These are phyloP conservation scores for Penicillium daleae DNA, from an alignment of 495 filamentous ascomycete species.

Conservation along the genomic window DNA sequence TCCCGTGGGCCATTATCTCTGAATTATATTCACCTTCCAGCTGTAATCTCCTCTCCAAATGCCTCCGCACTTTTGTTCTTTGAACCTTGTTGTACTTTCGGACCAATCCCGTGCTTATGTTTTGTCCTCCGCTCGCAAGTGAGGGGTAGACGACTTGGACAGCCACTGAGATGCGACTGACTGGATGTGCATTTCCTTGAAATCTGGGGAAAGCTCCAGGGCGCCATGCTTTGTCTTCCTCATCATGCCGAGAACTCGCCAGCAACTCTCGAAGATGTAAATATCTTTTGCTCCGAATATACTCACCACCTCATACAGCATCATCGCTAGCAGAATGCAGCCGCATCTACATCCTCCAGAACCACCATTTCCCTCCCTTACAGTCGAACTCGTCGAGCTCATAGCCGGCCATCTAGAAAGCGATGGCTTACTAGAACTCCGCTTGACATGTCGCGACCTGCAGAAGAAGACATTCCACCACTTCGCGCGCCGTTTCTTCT, in stretches of 20 bases:
- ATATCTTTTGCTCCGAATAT: background rate
- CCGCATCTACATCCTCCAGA: background rate
- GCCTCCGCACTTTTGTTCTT: background rate
- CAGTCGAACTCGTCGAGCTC: conserved; percentile 33
- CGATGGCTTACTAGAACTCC: conserved; percentile 22
- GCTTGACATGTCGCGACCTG: conserved; percentile 28
- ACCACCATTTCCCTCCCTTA: conserved; percentile 15
- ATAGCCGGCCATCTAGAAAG: conserved; percentile 19
- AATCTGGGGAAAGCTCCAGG: conserved; percentile 32
- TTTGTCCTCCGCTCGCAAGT: conserved; percentile 15
- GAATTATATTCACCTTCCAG: background rate
- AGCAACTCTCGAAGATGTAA: background rate
- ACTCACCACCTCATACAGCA: background rate
- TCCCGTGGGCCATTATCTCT: background rate
- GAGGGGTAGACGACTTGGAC: conserved; percentile 20
- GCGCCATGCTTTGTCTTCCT: conserved; percentile 12
- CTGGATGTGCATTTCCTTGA: background rate
- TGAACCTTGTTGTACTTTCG: background rate
- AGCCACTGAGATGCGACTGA: conserved; percentile 4
- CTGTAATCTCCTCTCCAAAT: background rate
- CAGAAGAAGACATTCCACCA: conserved; percentile 35
- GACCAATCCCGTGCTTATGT: conserved; percentile 6
- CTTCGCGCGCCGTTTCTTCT: conserved; percentile 32
- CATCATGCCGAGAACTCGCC: background rate
- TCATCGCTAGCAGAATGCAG: background rate